A percentile compares a stretch with the other conserved stretches of the same genome.
These are phyloP conservation scores for Berkeleyomyces rouxiae DNA, from an alignment of 2,329 filamentous ascomycete species.

Conservation along the genomic window DNA sequence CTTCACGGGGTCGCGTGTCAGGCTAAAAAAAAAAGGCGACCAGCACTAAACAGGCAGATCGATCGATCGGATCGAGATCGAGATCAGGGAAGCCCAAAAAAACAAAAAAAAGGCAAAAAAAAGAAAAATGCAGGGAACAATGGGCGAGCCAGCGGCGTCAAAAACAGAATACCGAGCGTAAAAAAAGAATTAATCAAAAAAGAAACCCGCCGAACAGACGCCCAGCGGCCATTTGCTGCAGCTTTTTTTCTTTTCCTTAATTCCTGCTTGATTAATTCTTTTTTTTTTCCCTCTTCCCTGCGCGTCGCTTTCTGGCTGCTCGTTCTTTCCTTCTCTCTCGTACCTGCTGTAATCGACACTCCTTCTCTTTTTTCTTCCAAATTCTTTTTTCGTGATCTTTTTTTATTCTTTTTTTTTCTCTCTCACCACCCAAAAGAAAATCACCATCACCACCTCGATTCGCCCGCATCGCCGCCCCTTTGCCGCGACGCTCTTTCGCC, in stretches of 20 bases:
- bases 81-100: not conserved
- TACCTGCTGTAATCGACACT: not conserved
- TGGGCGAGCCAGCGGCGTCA: too few relatives aligned
- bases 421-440: not conserved
- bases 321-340: not conserved
- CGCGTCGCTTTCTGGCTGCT: not conserved
- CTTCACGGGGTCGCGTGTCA: too few relatives aligned
- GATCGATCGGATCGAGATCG: not conserved
- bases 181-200: not conserved
- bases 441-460: too few relatives aligned
- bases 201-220: not conserved
- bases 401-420: conserved; percentile 1
- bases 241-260: not conserved
- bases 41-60: not conserved
- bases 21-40: not conserved
- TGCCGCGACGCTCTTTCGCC: too few relatives aligned
- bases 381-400: not conserved
- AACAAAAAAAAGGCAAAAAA: not conserved
- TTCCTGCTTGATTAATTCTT: not conserved
- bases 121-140: not conserved
- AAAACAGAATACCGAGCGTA: not conserved
- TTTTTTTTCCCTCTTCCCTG: not conserved
- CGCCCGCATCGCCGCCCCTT: too few relatives aligned
- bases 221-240: not conserved
- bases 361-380: not conserved